A percentile compares a stretch with the other conserved stretches of the same genome.
These are phyloP conservation scores for Capronia americana DNA, from an alignment of 2,329 filamentous ascomycete genomes.

Conservation along the genomic window DNA sequence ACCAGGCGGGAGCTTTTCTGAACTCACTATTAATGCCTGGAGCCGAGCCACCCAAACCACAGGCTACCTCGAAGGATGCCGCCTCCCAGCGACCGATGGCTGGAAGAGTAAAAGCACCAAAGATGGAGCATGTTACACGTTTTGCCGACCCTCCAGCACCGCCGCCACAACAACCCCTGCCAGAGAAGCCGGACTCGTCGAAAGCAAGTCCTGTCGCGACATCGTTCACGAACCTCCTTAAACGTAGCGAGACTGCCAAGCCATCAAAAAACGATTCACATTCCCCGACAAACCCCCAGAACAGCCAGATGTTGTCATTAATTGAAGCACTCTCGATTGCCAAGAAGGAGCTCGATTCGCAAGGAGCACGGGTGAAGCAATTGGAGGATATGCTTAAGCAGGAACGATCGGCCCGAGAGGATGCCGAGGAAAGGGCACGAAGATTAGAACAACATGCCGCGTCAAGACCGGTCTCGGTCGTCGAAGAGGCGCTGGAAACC, in stretches of 20 bases:
- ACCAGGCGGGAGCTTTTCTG: constrained; percentile 81
- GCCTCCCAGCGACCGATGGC: constrained; percentile 55
- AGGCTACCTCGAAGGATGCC: constrained; percentile 53
- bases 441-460: constrained; percentile 69
- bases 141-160: constrained; percentile 94
- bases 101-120: constrained; percentile 56
- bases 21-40: constrained; percentile 77
- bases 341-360: constrained; percentile 85
- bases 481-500: constrained; percentile 44
- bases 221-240: constrained; percentile 66
- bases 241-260: constrained; percentile 76
- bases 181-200: constrained; percentile 83
- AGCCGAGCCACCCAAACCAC: constrained; percentile 53
- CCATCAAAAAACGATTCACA: constrained; percentile 59
- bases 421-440: constrained; percentile 81
- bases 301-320: constrained; percentile 79
- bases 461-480: constrained; percentile 44
- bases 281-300: constrained; percentile 60
- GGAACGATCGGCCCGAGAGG: constrained; percentile 80
- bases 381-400: constrained; percentile 78
- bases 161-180: constrained; percentile 88
- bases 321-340: constrained; percentile 83
- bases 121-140: constrained; percentile 77
- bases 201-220: constrained; percentile 55
- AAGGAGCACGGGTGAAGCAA: constrained; percentile 78